Evolutionary conservation across 2,329 filamentous ascomycete species (phyloP).

Genomic region (Penicillium glabrum): DNA sequence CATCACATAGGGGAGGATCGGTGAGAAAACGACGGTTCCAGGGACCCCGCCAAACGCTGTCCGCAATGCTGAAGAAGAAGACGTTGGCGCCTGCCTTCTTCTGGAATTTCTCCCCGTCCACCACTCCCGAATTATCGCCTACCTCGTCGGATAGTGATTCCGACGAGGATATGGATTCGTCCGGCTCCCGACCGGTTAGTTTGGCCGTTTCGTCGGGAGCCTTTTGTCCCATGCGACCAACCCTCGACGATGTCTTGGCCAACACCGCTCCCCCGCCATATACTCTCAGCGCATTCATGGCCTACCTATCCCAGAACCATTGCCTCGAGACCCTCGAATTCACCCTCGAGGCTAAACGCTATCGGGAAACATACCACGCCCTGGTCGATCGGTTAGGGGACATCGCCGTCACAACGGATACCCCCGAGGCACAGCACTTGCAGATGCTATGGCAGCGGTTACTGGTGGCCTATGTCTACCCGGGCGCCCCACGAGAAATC

Average conservation of each 20-base stretch:
- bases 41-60: slow-evolving; percentile 26
- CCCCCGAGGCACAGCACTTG: slow-evolving; percentile 65
- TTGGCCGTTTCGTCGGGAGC: slow-evolving; percentile 41
- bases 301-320: slow-evolving; percentile 94
- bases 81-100: slow-evolving; percentile 35
- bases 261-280: slow-evolving; percentile 85
- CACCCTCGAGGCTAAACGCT: slow-evolving; percentile 88
- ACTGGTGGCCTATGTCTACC: slow-evolving; percentile 84
- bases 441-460: slow-evolving; percentile 83
- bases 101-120: slow-evolving; percentile 41
- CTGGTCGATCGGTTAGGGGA: slow-evolving; percentile 53
- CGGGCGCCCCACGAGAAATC: slow-evolving; percentile 81
- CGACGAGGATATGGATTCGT: slow-evolving; percentile 45
- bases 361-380: slow-evolving; percentile 66
- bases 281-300: slow-evolving; percentile 91
- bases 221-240: slow-evolving; percentile 59
- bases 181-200: slow-evolving; percentile 45
- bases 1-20: slow-evolving; percentile 19
- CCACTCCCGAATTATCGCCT: slow-evolving; percentile 48
- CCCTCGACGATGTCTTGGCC: slow-evolving; percentile 81
- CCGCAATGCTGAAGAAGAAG: slow-evolving; percentile 43
- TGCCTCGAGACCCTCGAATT: slow-evolving; percentile 96
- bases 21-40: slow-evolving; percentile 22
- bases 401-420: slow-evolving; percentile 50
- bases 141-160: slow-evolving; percentile 44